Conservation (phyloP, 1,139 yeast genomes). For the Blastobotrys ciferrii region DNA sequence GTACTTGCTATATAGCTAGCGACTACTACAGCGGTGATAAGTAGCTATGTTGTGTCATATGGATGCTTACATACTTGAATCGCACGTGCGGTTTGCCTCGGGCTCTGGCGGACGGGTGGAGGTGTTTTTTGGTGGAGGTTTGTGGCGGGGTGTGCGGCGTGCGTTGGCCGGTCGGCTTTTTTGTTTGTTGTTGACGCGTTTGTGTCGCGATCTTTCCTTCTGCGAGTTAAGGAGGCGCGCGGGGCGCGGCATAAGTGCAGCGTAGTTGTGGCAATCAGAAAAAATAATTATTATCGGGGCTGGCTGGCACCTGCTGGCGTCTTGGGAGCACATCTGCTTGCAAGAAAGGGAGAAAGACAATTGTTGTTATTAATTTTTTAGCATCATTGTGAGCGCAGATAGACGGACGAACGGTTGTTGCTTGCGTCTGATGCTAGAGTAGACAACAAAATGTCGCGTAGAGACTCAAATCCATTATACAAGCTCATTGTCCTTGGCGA, state of each 20-base stretch:
- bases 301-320: not conserved
- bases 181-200: too few species aligned
- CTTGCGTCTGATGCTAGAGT: not conserved
- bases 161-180: too few species aligned
- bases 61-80: too few species aligned
- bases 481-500: conserved; percentile 94
- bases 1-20: too few species aligned
- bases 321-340: not conserved
- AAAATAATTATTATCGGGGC: not conserved
- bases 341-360: not conserved
- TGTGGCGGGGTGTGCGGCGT: too few species aligned
- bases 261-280: too few species aligned
- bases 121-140: too few species aligned
- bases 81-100: too few species aligned
- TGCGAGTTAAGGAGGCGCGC: not conserved
- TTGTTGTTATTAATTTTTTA: not conserved
- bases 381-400: not conserved
- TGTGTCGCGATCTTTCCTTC: too few species aligned
- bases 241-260: not conserved
- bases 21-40: too few species aligned
- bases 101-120: too few species aligned
- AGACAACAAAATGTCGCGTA: conserved; percentile 24
- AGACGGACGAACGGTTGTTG: not conserved
- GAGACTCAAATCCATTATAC: conserved; percentile 41
- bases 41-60: too few species aligned